Percentiles rank a stretch among this genome's conserved stretches.
Conservation (phyloP, 176 grass and related monocot genomes). For the Paspalum vaginatum region DNA sequence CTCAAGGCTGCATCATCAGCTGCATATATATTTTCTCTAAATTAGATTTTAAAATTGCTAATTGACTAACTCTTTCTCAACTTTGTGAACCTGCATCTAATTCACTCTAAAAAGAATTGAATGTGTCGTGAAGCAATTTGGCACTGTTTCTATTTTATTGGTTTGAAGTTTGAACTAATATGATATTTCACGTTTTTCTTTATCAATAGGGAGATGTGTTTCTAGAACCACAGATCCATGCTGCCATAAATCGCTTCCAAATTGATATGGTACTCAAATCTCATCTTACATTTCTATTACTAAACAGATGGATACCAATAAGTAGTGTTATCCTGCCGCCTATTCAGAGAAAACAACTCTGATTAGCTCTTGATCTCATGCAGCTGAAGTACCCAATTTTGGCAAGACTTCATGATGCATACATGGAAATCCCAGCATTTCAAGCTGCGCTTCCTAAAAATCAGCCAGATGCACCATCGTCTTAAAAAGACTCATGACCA, state of each 20-base stretch:
- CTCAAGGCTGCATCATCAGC: neutral
- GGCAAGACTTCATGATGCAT: constrained; percentile 58
- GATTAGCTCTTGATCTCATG: constrained; percentile 22
- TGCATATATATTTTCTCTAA: neutral
- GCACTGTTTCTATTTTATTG: neutral
- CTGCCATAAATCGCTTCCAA: constrained; percentile 48
- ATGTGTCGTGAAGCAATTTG: neutral
- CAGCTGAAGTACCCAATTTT: constrained; percentile 72
- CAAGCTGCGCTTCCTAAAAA: constrained; percentile 66
- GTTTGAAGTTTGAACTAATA: neutral
- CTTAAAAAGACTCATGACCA: neutral
- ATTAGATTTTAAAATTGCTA: neutral
- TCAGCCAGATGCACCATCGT: constrained; percentile 65
- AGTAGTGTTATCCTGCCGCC: neutral
- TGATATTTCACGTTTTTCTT: constrained; percentile 15
- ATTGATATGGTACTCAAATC: constrained; percentile 61
- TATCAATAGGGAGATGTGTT: constrained; percentile 61
- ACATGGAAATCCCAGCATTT: constrained; percentile 72
- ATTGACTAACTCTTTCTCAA: neutral
- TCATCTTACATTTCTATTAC: neutral
- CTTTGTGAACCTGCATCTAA: neutral
- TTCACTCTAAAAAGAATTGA: neutral
- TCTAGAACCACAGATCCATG: constrained; percentile 68
- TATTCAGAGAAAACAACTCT: constrained; percentile 17
- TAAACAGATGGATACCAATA: neutral